A percentile compares a stretch with the other conserved stretches of the same genome.
Conservation (phyloP, 768 basidiomycete genomes). For the Auriscalpium vulgare region DNA sequence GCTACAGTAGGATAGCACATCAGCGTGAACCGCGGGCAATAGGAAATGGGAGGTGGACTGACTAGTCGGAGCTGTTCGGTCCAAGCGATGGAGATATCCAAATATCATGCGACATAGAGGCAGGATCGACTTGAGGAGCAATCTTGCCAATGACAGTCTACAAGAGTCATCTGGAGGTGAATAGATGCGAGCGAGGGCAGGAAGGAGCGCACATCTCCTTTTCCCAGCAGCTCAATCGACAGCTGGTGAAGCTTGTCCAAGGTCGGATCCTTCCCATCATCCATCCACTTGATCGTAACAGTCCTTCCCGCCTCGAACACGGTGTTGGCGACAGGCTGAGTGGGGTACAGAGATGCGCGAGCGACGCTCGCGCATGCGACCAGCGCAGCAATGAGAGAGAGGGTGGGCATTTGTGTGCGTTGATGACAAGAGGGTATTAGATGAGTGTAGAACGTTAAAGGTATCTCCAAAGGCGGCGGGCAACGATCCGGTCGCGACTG, state of each 20-base stretch:
- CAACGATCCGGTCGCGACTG: not conserved
- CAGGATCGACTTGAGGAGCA: not conserved
- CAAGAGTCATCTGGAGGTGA: not conserved
- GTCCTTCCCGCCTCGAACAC: not conserved
- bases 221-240: not conserved
- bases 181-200: not conserved
- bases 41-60: not conserved
- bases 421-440: not conserved
- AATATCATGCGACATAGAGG: not conserved
- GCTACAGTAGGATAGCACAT: not conserved
- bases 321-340: constrained; percentile 1
- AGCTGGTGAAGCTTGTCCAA: not conserved
- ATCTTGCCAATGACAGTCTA: not conserved
- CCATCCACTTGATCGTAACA: not conserved
- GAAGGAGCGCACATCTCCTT: not conserved
- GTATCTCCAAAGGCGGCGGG: not conserved
- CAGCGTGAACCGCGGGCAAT: not conserved
- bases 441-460: not conserved
- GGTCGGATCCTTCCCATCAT: not conserved
- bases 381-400: not conserved
- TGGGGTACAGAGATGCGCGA: not conserved
- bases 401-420: not conserved
- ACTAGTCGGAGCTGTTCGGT: constrained; percentile 4
- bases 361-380: not conserved
- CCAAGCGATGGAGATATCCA: not conserved